Evolutionary conservation across 106 monocot genomes (phyloP).

Genomic region (Apostasia shenzhenica): DNA sequence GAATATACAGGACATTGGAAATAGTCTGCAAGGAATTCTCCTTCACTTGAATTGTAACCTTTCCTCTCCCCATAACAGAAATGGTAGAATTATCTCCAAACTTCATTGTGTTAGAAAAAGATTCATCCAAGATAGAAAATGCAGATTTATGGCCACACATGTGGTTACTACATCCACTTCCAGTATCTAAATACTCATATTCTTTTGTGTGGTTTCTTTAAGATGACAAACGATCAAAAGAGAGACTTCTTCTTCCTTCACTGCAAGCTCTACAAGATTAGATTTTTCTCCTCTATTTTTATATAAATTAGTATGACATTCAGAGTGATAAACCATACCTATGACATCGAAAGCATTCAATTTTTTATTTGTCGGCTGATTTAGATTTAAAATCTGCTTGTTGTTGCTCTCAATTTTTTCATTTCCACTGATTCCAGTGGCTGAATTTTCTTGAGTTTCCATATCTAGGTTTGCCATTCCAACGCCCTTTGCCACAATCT

Average conservation of each 20-base stretch:
- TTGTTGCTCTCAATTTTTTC: too few relatives aligned
- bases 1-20: constrained; percentile 12
- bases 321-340: constrained; percentile 2
- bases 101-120: not conserved
- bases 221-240: not conserved
- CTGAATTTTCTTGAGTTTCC: too few relatives aligned
- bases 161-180: too few relatives aligned
- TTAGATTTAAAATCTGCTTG: too few relatives aligned
- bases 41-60: not conserved
- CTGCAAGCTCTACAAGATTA: not conserved
- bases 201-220: not conserved
- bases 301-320: not conserved
- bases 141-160: not conserved
- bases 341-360: constrained; percentile 1
- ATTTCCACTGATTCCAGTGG: too few relatives aligned
- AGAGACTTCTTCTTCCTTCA: not conserved
- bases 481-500: too few relatives aligned
- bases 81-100: not conserved
- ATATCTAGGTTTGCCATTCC: too few relatives aligned
- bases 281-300: not conserved
- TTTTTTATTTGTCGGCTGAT: not conserved
- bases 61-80: not conserved
- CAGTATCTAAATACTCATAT: not conserved
- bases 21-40: constrained; percentile 1
- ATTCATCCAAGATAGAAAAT: constrained; percentile 4